These are phyloP conservation scores for Aspergillus brasiliensis DNA, from an alignment of 2,329 filamentous ascomycete species.

Conservation along the genomic window DNA sequence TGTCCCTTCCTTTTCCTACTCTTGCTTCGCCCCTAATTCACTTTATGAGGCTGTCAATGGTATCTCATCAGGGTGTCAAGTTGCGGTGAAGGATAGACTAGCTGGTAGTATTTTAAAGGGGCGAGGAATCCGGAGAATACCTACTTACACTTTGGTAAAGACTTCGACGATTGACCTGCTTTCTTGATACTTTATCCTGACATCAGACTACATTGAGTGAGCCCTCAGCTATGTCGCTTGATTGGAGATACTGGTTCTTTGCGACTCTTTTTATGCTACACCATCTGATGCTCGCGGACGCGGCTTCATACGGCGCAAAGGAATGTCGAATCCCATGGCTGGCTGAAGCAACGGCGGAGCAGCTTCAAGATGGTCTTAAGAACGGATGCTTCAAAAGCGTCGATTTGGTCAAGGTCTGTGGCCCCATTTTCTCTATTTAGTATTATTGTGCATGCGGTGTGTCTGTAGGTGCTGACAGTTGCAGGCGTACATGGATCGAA, in stretches of 20 bases:
- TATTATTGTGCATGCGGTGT: not conserved
- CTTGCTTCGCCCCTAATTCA: no score
- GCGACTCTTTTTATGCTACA: not conserved
- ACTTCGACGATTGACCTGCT: no score
- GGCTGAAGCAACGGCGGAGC: conserved; percentile 55
- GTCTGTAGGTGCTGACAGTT: not conserved
- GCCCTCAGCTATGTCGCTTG: not conserved
- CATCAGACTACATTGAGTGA: no score
- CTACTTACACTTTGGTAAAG: no score
- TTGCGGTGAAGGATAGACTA: no score
- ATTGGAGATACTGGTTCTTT: not conserved
- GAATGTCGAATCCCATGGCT: conserved; percentile 40
- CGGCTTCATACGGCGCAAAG: no score
- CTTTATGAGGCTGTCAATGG: no score
- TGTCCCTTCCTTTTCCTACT: no score
- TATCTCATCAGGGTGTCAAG: no score
- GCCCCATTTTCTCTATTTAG: not conserved
- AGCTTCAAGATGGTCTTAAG: conserved; percentile 53
- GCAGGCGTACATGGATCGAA: conserved; percentile 55
- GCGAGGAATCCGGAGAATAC: no score
- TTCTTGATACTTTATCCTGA: no score
- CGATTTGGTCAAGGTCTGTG: conserved; percentile 54
- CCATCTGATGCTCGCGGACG: not conserved
- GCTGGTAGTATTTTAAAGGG: no score
- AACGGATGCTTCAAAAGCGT: conserved; percentile 57